Conservation (phyloP, 1,139 yeast species). For the Geotrichum cucujoidarum region DNA sequence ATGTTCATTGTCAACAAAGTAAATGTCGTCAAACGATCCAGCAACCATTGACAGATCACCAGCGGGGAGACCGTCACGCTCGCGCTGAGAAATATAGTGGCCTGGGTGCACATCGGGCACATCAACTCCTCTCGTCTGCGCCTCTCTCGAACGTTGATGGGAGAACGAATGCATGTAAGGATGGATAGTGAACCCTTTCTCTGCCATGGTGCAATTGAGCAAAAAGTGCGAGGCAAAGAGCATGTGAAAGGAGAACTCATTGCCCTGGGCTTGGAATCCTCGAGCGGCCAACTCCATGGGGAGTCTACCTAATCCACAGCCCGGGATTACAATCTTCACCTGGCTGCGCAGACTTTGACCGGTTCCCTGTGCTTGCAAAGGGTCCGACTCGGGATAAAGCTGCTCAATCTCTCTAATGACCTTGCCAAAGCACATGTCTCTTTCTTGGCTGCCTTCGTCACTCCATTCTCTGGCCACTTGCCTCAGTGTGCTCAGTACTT, state of each 20-base stretch:
- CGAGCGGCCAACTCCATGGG: constrained; percentile 63
- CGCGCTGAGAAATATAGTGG: constrained; percentile 23
- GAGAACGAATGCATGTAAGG: constrained; percentile 76
- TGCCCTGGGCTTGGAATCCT: constrained; percentile 79
- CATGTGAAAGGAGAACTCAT: constrained; percentile 82
- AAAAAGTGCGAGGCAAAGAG: constrained; percentile 60
- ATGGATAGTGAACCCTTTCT: constrained; percentile 56
- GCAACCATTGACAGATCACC: constrained; percentile 68
- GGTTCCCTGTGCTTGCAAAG: neutral
- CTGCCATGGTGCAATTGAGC: constrained; percentile 49
- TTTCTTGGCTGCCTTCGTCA: constrained; percentile 51
- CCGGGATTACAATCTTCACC: constrained; percentile 62
- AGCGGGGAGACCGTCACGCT: constrained; percentile 45
- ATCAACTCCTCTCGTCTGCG: constrained; percentile 50
- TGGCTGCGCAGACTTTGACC: neutral
- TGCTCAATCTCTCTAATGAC: constrained; percentile 45
- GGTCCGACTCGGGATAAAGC: constrained; percentile 40
- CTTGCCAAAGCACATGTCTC: constrained; percentile 45
- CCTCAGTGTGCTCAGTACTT: constrained; percentile 55
- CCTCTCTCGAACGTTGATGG: constrained; percentile 48
- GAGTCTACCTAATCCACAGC: constrained; percentile 76
- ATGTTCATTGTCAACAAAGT: constrained; percentile 42
- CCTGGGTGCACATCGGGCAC: constrained; percentile 42
- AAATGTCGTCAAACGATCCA: constrained; percentile 74
- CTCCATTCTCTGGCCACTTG: constrained; percentile 80